Conservation (phyloP, 192 early-diverging fungal species). For the Coemansia sp. region DNA sequence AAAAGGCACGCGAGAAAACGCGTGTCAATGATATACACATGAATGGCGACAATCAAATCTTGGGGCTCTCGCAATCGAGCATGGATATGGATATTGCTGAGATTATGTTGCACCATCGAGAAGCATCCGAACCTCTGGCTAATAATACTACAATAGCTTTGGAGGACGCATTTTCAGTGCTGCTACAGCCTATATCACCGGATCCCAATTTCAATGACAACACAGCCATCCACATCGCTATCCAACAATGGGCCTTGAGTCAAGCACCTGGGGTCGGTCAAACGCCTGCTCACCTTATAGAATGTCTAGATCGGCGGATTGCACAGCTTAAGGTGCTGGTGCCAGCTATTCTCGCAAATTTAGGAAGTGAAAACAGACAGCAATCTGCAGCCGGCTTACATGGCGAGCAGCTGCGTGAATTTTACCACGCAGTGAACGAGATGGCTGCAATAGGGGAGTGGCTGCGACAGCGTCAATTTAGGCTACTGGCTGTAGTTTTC, state of each 20-base stretch:
- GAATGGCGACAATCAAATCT: background rate
- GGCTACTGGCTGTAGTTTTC: slow-evolving; percentile 21
- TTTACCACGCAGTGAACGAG: slow-evolving; percentile 32
- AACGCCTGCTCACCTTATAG: slow-evolving; percentile 15
- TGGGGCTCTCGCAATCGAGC: slow-evolving; percentile 8
- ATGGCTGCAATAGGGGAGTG: slow-evolving; percentile 37
- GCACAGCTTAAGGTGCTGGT: slow-evolving; percentile 27
- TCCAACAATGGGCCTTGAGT: slow-evolving; percentile 31
- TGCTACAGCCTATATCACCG: slow-evolving; percentile 14
- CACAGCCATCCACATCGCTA: slow-evolving; percentile 17
- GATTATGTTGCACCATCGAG: background rate
- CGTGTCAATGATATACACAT: background rate
- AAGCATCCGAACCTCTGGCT: background rate
- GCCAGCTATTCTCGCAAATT: slow-evolving; percentile 14
- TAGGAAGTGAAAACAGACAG: slow-evolving; percentile 2
- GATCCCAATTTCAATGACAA: background rate
- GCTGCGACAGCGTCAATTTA: slow-evolving; percentile 33
- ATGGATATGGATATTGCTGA: slow-evolving; percentile 39
- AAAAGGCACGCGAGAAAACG: slow-evolving; percentile 36
- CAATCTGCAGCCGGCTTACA: slow-evolving; percentile 5
- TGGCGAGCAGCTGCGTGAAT: slow-evolving; percentile 29
- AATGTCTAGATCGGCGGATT: slow-evolving; percentile 13
- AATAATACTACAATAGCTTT: background rate
- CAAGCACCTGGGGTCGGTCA: slow-evolving; percentile 17
- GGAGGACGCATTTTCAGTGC: slow-evolving; percentile 16